Base-by-base conservation (phyloP, 164 flowering plant species). In the Amborella trichopoda region DNA sequence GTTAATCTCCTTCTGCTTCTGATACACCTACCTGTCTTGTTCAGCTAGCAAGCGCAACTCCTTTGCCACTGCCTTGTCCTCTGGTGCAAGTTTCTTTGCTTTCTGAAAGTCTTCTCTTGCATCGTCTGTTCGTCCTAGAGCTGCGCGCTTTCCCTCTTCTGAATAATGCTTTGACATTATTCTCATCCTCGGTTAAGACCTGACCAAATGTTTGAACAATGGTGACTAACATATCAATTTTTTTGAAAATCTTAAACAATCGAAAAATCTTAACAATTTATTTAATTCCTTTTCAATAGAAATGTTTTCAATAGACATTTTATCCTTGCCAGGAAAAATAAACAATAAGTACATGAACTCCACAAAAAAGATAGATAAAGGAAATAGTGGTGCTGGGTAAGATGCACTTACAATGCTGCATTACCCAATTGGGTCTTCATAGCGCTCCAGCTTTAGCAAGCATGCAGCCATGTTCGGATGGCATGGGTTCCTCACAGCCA, bases 121-220 rank as follows among this genome's bases (percentile, higher is more conserved):
- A 33, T 88, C 77, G 49, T 91, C 99, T 23, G 84, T 80, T 60
- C 84, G 96, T 41, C 99, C 95, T 12, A 91, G 99, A 61, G 77
- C 94, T 44, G 96, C 81, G 62, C n/a, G 99, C 96, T 59, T 91
- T 91, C 28, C 99, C 99, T 60, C 99, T 71, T 53, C 99, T 73
- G 52, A 80, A 91, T 40, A 91, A 55, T 38, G 96, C 99, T 65
- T 91, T 91, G 9, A 59, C 78, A 60, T 91, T 91, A 62, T 77
- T 75, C 54, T 87, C 88, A 48, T 91, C 96, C 67, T 87, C 96
- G 0, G 72, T 62, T 56, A 87, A 59, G 11, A 84, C 96, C 99
- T 91, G 65, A n/a, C n/a, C n/a, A n/a, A n/a, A n/a, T n/a, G n/a
- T n/a, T n/a, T n/a, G n/a, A n/a, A n/a, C n/a, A n/a, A n/a, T n/a